Percentiles rank a stretch among this genome's conserved stretches.
Conservation (phyloP, 2,329 filamentous ascomycete species). For the Claviceps humidiphila region DNA sequence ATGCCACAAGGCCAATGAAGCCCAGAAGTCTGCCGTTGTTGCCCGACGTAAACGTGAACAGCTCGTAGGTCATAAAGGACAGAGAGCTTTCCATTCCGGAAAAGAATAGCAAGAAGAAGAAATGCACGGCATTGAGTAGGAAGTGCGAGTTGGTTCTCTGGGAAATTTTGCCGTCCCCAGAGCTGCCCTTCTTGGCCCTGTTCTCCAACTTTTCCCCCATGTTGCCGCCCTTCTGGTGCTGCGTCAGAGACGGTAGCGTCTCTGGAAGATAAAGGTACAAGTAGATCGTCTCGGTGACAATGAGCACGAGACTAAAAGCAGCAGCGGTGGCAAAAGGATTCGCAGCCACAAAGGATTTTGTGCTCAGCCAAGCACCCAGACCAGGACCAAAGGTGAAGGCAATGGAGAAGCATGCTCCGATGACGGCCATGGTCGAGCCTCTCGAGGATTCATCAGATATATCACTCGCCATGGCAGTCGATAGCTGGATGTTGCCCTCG, state of each 20-base stretch:
- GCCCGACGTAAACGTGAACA: conserved; percentile 69
- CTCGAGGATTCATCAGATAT: conserved; percentile 77
- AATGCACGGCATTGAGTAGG: conserved; percentile 73
- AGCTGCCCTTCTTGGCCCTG: neutral
- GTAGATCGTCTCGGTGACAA: conserved; percentile 78
- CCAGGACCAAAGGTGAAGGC: conserved; percentile 95
- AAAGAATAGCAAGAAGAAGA: conserved; percentile 90
- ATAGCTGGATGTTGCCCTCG: conserved; percentile 93
- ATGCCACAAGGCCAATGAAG: conserved; percentile 81
- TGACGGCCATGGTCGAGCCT: conserved; percentile 87
- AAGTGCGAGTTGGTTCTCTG: conserved; percentile 69
- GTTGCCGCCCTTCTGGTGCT: conserved; percentile 16
- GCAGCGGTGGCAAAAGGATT: conserved; percentile 94
- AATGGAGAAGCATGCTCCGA: conserved; percentile 91
- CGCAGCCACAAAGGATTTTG: conserved; percentile 60
- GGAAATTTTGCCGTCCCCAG: conserved; percentile 9
- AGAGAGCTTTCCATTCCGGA: conserved; percentile 97
- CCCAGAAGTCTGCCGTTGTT: conserved; percentile 79
- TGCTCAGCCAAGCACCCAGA: conserved; percentile 74
- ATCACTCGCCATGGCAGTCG: conserved; percentile 91
- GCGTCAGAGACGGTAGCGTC: conserved; percentile 54
- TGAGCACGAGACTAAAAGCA: conserved; percentile 70
- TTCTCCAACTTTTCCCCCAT: conserved; percentile 13
- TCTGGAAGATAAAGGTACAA: conserved; percentile 77
- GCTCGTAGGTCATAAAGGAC: conserved; percentile 92